Evolutionary conservation across 805 yeast genomes (phyloP).

Genomic region (Kuraishia cidri): DNA sequence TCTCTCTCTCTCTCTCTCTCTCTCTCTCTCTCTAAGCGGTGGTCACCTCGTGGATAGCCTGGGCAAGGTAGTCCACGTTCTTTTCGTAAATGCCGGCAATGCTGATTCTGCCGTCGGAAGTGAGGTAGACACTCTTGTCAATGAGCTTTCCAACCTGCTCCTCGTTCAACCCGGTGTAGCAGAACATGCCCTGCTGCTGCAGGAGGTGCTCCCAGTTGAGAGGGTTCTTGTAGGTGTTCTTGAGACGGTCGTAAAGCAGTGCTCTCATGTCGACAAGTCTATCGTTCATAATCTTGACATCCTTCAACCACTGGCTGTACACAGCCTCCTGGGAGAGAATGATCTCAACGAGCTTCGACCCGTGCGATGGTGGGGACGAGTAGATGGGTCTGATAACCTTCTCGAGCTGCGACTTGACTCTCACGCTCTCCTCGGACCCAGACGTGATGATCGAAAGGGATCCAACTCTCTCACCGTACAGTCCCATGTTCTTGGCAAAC

Average conservation of each 20-base stretch:
- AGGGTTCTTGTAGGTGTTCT: slow-evolving; percentile 38
- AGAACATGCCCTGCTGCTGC: slow-evolving; percentile 94
- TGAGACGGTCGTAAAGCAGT: slow-evolving; percentile 50
- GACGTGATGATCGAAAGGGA: slow-evolving; percentile 62
- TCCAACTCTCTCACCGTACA: slow-evolving; percentile 93
- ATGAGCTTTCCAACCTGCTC: slow-evolving; percentile 68
- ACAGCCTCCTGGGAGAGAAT: slow-evolving; percentile 56
- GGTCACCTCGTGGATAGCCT: slow-evolving; percentile 46
- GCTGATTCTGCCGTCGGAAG: slow-evolving; percentile 86
- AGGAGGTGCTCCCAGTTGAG: slow-evolving; percentile 80
- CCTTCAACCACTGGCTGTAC: slow-evolving; percentile 68
- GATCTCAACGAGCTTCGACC: slow-evolving; percentile 79
- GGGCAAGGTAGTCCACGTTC: slow-evolving; percentile 71
- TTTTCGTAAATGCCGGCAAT: slow-evolving; percentile 79
- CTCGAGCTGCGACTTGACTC: slow-evolving; percentile 60
- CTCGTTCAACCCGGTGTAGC: slow-evolving; percentile 73
- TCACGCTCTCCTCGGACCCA: slow-evolving; percentile 38
- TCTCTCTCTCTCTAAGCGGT: too few species aligned
- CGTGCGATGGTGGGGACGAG: slow-evolving; percentile 93
- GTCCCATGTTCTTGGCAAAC: slow-evolving; percentile 91
- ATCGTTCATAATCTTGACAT: slow-evolving; percentile 70
- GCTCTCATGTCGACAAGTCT: slow-evolving; percentile 70
- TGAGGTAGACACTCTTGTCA: slow-evolving; percentile 72
- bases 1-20: too few species aligned
- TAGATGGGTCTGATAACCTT: slow-evolving; percentile 77